Conservation (phyloP, 2,329 filamentous ascomycete species). For the Coniochaeta prunicola region DNA sequence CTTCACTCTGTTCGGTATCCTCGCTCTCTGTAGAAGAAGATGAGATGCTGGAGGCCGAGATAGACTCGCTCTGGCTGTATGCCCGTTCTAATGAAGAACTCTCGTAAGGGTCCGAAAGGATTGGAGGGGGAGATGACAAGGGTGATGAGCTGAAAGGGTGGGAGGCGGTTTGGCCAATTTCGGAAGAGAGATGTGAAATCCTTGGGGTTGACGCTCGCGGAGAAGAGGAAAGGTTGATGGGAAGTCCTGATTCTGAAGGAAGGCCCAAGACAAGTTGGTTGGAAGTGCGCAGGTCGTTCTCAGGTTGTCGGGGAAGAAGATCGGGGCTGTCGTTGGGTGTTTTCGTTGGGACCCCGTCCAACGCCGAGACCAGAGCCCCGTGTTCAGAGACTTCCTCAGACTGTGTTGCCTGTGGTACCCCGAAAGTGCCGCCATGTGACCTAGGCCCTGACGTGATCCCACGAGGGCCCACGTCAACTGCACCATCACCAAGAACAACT, state of each 20-base stretch:
- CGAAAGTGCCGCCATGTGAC: neutral
- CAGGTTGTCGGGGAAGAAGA: neutral
- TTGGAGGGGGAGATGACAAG: slow-evolving; percentile 47
- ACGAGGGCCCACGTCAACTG: no score
- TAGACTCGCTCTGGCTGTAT: slow-evolving; percentile 18
- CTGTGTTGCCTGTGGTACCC: neutral
- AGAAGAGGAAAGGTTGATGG: slow-evolving; percentile 9
- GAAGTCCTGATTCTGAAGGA: neutral
- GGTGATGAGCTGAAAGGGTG: slow-evolving; percentile 40
- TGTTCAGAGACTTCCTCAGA: neutral
- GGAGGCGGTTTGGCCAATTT: slow-evolving; percentile 7
- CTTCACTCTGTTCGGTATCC: slow-evolving; percentile 11
- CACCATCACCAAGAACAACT: neutral
- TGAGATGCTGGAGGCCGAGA: slow-evolving; percentile 11
- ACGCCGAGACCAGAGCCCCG: neutral
- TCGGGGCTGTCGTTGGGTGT: neutral
- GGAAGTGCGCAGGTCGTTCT: neutral
- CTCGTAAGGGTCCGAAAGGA: slow-evolving; percentile 44
- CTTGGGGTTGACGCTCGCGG: slow-evolving; percentile 17
- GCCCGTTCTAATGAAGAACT: slow-evolving; percentile 17
- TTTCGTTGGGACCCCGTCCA: neutral
- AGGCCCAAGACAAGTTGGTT: neutral
- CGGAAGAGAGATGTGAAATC: slow-evolving; percentile 9
- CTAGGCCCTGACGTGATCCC: neutral
- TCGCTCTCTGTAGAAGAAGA: slow-evolving; percentile 33